phyloP scores from a whole-genome alignment of 345 rosid genomes.

The Garcia nutans region DNA sequence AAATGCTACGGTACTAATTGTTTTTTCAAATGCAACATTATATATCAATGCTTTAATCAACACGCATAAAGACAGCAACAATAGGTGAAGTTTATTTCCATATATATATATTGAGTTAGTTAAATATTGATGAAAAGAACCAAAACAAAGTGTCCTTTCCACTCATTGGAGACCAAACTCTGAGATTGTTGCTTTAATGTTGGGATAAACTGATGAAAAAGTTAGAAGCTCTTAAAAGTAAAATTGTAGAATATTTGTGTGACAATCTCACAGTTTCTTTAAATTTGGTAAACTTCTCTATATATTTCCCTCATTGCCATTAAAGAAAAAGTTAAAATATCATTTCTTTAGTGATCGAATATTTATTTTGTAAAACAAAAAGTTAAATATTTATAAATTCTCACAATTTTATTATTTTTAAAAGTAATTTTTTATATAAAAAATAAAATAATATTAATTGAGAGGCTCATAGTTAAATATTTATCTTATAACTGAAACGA shows the following conservation, averaged over 20 bases:
- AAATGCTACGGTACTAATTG: too few relatives aligned
- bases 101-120: background rate
- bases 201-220: constrained; percentile 11
- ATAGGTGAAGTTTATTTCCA: too few relatives aligned
- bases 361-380: too few relatives aligned
- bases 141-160: background rate
- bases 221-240: background rate
- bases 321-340: background rate
- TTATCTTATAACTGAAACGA: too few relatives aligned
- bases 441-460: too few relatives aligned
- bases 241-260: background rate
- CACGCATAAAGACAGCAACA: too few relatives aligned
- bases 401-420: too few relatives aligned
- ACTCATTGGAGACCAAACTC: constrained; percentile 13
- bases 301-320: background rate
- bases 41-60: background rate
- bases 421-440: too few relatives aligned
- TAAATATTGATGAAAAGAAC: background rate
- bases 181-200: constrained; percentile 19
- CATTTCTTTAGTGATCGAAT: background rate
- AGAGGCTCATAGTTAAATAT: too few relatives aligned
- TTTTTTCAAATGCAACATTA: too few relatives aligned
- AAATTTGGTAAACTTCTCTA: too few relatives aligned
- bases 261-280: background rate
- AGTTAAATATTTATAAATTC: too few relatives aligned